Conservation (phyloP, 192 early-diverging fungal species). For the Linnemannia zychae region DNA sequence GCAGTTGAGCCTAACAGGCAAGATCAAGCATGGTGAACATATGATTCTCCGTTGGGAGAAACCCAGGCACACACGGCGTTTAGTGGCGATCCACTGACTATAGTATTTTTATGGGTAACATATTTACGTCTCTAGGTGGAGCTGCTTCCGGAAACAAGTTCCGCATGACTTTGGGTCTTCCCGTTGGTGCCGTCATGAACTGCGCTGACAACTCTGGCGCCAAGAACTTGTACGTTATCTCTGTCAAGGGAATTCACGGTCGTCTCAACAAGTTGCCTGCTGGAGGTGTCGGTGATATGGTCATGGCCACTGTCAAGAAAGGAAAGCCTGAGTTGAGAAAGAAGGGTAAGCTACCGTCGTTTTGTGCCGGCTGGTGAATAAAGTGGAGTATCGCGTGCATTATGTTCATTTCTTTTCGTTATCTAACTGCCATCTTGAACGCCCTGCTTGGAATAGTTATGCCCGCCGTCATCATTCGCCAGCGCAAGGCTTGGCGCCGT, state of each 20-base stretch:
- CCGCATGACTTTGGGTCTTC: constrained; percentile 99
- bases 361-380: not conserved
- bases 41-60: not conserved
- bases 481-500: constrained; percentile 99
- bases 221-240: constrained; percentile 99
- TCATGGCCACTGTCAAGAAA: constrained; percentile 99
- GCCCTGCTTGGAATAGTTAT: constrained; percentile 75
- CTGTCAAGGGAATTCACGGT: constrained; percentile 95
- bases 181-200: constrained; percentile 96
- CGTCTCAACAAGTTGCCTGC: constrained; percentile 98
- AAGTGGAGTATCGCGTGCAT: no score
- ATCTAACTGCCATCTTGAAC: not conserved
- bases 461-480: constrained; percentile 99
- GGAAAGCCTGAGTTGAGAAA: constrained; percentile 99
- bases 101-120: not conserved
- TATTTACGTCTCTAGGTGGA: constrained; percentile 53
- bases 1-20: not conserved
- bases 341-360: constrained; percentile 80
- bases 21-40: not conserved
- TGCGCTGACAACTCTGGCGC: constrained; percentile 99
- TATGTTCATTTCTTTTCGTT: not conserved
- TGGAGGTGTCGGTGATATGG: constrained; percentile 99
- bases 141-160: constrained; percentile 94
- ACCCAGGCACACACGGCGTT: not conserved
- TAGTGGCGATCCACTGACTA: not conserved